Base-by-base conservation (phyloP, 805 yeast genomes). In the Gaillardinia entomophila region DNA sequence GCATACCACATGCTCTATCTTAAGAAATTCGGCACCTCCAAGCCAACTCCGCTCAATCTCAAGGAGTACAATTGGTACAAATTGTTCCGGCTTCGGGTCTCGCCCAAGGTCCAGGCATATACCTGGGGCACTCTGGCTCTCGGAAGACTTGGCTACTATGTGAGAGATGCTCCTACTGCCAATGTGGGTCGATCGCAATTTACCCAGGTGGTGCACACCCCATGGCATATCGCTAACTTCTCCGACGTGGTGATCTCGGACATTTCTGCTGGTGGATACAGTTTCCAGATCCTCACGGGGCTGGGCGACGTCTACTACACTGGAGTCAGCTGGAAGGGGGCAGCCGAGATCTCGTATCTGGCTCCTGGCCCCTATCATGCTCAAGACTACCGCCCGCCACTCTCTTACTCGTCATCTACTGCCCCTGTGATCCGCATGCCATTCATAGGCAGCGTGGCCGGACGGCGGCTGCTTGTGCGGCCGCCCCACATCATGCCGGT, bases 181-280 rank as follows among this genome's bases (percentile, higher is more conserved):
- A 40, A 49, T 40, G 18, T 54, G 5, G 40, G 36, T 11, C 42
- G 43, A 23, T 57, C 62, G 5, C 25, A 7, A 7, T n/a, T 23
- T 5, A 10, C 12, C 13, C 7, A 25, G 11, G 36, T 33, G 2
- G 62, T 70, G 2, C 52, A 49, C 29, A 52, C 48, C 6, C 76
- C 78, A 1, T 53, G 63, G 1, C 43, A 49, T 33, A 54, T 73
- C 3, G 41, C 54, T 2, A 53, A 56, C 2, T 55, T 75, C 27
- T 52, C 60, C 4, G 48, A 57, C 3, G 40, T 49, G 16, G 41
- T 57, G 3, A 49, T 73, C 2, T 47, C 67, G 1, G 79, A 75
- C 41, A 58, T 81, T 1, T 61, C 73, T 16, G 77, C 79, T 6
- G 82, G 82, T 19, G 90, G 90, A 2, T 81, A 68, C 46, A 70